Evolutionary conservation across 2,329 filamentous ascomycete species (phyloP).

Genomic region (Botrytis pseudocinerea): DNA sequence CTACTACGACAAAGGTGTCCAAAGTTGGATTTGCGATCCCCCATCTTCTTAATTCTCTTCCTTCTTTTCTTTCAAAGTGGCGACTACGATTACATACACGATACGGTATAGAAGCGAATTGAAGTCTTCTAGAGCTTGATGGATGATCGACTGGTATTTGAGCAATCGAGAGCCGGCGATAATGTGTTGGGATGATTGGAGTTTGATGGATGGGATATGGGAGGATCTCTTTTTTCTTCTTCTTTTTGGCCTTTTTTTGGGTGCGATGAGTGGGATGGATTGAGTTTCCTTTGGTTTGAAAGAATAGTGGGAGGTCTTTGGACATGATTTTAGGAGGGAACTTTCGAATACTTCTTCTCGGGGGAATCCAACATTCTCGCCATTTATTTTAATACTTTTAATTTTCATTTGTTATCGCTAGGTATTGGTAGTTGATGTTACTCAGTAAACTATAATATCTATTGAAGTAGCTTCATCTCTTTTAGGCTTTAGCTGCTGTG

Average conservation of each 20-base stretch:
- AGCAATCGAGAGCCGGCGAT: background rate
- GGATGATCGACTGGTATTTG: background rate
- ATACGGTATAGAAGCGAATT: background rate
- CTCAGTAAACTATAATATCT: background rate
- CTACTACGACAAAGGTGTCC: background rate
- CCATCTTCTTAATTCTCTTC: background rate
- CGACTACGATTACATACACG: background rate
- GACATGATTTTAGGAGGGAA: constrained; percentile 9
- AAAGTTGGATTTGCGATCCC: constrained; percentile 12
- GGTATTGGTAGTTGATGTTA: constrained; percentile 10
- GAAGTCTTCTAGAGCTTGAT: background rate
- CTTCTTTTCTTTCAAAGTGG: background rate
- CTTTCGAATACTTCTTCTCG: constrained; percentile 6
- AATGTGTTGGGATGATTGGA: background rate
- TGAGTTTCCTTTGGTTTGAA: background rate
- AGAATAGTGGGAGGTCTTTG: background rate
- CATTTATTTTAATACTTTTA: background rate
- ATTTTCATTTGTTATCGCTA: background rate
- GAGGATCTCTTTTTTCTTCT: background rate
- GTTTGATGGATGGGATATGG: background rate
- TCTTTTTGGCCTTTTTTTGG: background rate
- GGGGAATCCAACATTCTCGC: constrained; percentile 19
- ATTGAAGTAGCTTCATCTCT: background rate
- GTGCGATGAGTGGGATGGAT: background rate
- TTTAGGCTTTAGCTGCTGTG: background rate